phyloP scores from a whole-genome alignment of 1,284 basidiomycete genomes.

The Gastroboletus turbinatus region DNA sequence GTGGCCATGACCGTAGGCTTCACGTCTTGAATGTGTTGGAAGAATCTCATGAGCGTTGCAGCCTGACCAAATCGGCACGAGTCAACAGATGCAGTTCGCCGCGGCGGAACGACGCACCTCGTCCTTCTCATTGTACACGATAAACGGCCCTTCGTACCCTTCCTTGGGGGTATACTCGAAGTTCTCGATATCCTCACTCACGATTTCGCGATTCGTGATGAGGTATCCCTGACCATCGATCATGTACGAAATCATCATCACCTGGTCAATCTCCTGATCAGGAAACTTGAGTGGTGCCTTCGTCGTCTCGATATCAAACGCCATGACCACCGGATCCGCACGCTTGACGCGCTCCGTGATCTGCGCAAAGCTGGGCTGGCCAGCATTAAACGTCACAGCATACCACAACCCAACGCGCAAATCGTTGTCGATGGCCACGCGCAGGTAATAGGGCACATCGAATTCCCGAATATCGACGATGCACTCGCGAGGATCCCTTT shows the following conservation, averaged over 20 bases:
- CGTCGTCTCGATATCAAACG: conserved; percentile 98
- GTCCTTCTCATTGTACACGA: conserved; percentile 92
- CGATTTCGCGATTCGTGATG: conserved; percentile 97
- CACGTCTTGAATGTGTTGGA: conserved; percentile 89
- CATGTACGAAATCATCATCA: conserved; percentile 99
- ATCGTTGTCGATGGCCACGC: conserved; percentile 98
- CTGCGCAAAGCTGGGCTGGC: conserved; percentile 73
- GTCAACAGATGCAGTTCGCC: not conserved
- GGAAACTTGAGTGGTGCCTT: conserved; percentile 99
- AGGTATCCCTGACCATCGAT: conserved; percentile 95
- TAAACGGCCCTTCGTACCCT: conserved; percentile 97
- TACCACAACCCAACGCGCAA: conserved; percentile 99
- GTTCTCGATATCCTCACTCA: conserved; percentile 96
- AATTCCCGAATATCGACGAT: conserved; percentile 96
- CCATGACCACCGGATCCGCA: conserved; percentile 99
- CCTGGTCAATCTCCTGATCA: conserved; percentile 92
- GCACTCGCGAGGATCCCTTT: conserved; percentile 83
- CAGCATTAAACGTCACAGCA: conserved; percentile 79
- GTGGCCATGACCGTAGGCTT: conserved; percentile 98
- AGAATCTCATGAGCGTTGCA: conserved; percentile 84
- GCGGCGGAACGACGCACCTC: conserved; percentile 55
- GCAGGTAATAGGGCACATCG: conserved; percentile 97
- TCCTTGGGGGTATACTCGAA: conserved; percentile 99
- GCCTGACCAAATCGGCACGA: conserved; percentile 43
- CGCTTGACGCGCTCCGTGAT: conserved; percentile 91